phyloP scores from a whole-genome alignment of 768 basidiomycete species.

The Tricholoma flavovirens region DNA sequence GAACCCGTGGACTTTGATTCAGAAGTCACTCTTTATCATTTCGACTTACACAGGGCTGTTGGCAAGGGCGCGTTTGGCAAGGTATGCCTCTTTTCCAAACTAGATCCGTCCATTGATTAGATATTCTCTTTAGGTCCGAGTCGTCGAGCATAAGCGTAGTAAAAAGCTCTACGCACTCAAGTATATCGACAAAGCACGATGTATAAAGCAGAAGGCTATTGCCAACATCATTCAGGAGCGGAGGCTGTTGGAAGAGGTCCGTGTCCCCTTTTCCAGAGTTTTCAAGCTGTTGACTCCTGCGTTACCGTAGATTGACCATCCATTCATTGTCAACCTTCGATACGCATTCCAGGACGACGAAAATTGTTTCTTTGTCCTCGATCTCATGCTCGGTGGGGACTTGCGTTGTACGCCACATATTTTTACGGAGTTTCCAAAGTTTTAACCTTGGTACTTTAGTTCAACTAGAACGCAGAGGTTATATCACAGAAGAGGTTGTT shows the following conservation, averaged over 20 bases:
- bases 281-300: not conserved
- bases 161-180: constrained; percentile 94
- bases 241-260: constrained; percentile 84
- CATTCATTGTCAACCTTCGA: constrained; percentile 84
- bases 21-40: constrained; percentile 91
- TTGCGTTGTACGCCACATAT: constrained; percentile 63
- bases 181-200: constrained; percentile 94
- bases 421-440: constrained; percentile 1
- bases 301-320: constrained; percentile 67
- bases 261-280: constrained; percentile 10
- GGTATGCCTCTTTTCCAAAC: constrained; percentile 38
- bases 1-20: constrained; percentile 82
- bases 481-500: constrained; percentile 66
- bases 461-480: constrained; percentile 70
- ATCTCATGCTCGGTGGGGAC: constrained; percentile 95
- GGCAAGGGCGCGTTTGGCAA: constrained; percentile 99
- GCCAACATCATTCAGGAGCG: constrained; percentile 94
- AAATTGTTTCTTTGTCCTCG: constrained; percentile 96
- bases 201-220: constrained; percentile 86
- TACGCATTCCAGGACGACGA: constrained; percentile 98
- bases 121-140: constrained; percentile 64
- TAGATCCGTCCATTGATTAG: not conserved
- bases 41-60: constrained; percentile 90
- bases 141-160: constrained; percentile 92
- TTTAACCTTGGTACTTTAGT: constrained; percentile 40